Conservation (phyloP, 108 stramenopile species). For the Skeletonema costatum region DNA sequence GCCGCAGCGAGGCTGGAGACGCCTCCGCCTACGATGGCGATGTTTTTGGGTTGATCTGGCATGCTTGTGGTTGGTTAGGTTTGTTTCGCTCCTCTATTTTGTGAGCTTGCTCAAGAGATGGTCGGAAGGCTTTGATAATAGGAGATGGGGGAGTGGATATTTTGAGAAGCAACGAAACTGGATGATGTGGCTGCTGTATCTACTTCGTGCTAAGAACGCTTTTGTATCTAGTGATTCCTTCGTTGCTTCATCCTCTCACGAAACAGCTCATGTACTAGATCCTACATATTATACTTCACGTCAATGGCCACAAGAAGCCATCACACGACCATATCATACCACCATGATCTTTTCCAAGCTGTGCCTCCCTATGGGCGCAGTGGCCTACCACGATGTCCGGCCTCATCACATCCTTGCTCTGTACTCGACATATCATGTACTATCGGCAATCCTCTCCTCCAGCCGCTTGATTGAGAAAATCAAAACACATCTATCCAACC, state of each 20-base stretch:
- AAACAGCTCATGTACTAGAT: too few relatives aligned
- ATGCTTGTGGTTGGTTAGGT: neutral
- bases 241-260: too few relatives aligned
- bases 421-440: slow-evolving; percentile 39
- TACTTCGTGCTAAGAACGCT: too few relatives aligned
- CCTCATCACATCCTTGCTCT: slow-evolving; percentile 63
- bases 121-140: too few relatives aligned
- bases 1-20: slow-evolving; percentile 81
- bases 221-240: too few relatives aligned
- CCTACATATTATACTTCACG: neutral
- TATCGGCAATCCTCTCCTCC: slow-evolving; percentile 34
- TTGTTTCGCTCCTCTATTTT: neutral
- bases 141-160: too few relatives aligned
- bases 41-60: slow-evolving; percentile 11
- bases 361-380: neutral
- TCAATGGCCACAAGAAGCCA: too few relatives aligned
- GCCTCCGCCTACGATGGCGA: slow-evolving; percentile 80
- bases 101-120: too few relatives aligned
- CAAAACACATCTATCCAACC: slow-evolving; percentile 22
- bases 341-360: slow-evolving; percentile 13
- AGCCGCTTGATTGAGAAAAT: slow-evolving; percentile 50
- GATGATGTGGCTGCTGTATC: too few relatives aligned
- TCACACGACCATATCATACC: too few relatives aligned
- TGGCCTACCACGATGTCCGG: slow-evolving; percentile 49
- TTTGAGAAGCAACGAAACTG: too few relatives aligned